Evolutionary conservation across 148 eudicot genomes (phyloP), one percentile per base, ranked within the genome.

Genomic region (Pouteria glomerata): DNA sequence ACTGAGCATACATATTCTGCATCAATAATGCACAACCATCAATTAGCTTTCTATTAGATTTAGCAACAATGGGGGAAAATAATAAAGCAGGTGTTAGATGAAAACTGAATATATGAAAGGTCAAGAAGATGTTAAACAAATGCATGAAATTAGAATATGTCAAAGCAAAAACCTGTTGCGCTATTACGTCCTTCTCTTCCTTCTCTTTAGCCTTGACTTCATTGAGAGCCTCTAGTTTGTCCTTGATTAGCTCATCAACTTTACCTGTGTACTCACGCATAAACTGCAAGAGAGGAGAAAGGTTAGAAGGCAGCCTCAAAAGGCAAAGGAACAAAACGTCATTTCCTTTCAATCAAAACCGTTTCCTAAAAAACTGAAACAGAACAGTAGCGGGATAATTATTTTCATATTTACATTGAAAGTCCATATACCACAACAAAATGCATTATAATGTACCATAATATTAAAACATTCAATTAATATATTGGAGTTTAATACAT

Each of bases 211-310:
- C 88, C 74, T 91, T 93, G 30, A 73, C 87, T 82, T 89, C 96
- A 23, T 75, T 87, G 51, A 80, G 80, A 57, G 97, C 83, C 77
- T 91, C 98, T 70, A 93, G 82, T 79, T 87, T 93, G 77, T 81
- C 88, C 79, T 91, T 93, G 33, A 91, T 89, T 24, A 93, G 84
- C 67, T 93, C 98, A 77, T 93, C 98, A 59, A 93, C 97, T 76
- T 93, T 93, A 58, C 98, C 97, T 0, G 93, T 89, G 88, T 91
- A 93, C 82, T 93, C 98, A 0, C 97, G 95, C 74, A 93, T 93
- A 76, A 89, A 91, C 98, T 93, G 89, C 81, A 44, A 48, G 5
- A 57, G 8, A 61, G 48, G 50, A 18, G 37, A 6, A 56, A 50
- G 35, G 16, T 31, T 61, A 45, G 52, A 10, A 60, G 27, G n/a